Evolutionary conservation across 2,329 filamentous ascomycete genomes (phyloP).

Genomic region (Endothia cerciana): DNA sequence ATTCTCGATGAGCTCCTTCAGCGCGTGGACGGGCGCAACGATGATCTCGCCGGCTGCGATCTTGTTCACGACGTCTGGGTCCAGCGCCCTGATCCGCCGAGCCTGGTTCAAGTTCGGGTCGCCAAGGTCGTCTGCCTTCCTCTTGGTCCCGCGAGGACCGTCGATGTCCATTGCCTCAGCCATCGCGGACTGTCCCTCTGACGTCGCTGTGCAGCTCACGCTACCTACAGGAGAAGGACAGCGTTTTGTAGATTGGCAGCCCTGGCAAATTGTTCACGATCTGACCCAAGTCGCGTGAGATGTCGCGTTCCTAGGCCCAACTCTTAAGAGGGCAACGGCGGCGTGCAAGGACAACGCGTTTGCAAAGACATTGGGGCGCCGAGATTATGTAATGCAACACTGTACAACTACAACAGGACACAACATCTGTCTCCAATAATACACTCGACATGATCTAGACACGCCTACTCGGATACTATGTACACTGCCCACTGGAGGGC

Average conservation of each 20-base stretch:
- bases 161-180: constrained; percentile 51
- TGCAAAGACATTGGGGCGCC: not conserved
- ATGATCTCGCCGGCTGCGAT: constrained; percentile 99
- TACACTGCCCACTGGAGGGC: not conserved
- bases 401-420: too few relatives aligned
- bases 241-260: not conserved
- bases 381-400: constrained; percentile 1
- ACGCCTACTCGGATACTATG: not conserved
- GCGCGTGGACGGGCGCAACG: constrained; percentile 90
- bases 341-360: not conserved
- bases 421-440: too few relatives aligned
- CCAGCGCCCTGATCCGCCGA: constrained; percentile 67
- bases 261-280: not conserved
- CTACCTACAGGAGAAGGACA: not conserved
- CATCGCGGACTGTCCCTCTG: constrained; percentile 33
- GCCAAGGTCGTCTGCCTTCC: constrained; percentile 48
- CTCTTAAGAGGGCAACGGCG: not conserved
- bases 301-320: not conserved
- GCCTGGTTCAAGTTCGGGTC: constrained; percentile 15
- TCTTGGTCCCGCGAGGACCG: constrained; percentile 49
- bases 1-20: constrained; percentile 97
- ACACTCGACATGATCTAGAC: not conserved
- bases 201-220: not conserved
- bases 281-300: not conserved
- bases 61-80: constrained; percentile 95